Evolutionary conservation across 2,329 filamentous ascomycete genomes (phyloP), one percentile per base, ranked within the genome.

Genomic region (Aspergillus quadricinctus): DNA sequence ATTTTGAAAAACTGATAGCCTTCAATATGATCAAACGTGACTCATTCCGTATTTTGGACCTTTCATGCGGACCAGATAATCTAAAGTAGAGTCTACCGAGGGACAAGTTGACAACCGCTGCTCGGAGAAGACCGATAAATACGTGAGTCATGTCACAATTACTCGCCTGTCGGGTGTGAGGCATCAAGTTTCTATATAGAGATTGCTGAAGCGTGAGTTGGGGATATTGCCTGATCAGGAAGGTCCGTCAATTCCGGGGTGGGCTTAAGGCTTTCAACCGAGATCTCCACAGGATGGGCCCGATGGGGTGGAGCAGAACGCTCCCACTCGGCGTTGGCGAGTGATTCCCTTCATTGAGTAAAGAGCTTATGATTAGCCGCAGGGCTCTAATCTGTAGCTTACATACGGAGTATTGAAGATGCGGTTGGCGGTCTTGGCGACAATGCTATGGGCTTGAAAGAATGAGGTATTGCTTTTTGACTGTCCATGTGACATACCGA

Each of bases 1-100:
- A 64, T 50, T 66, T 66, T 27, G 65, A 69, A 9, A 61, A 54
- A 5, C 59, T 41, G 61, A 67, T 67, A 1, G 11, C 11, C 31
- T 17, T 35, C 31, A 31, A 35, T 5, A 37, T 43, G 2, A n/a
- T 4, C 40, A 43, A 23, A 10, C 8, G n/a, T 10, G 40, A 21
- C 4, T 21, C 14, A 3, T 6, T 17, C 17, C 31, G 14, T n/a
- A 37, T 37, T 27, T 7, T 17, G 14, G 31, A 7, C 1, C 3
- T 3, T 37, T 37, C 2, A 37, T 17, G 31, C 17, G 14, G 31
- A 14, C 14, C 31, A 17, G 31, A 17, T 7, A 2, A 37, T 37
- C 31, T 7, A 35, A 35, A 14, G 31, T 35, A 14, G 31, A 35
- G 2, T 35, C 11, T 35, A 6, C 31, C 5, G 31, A 35, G 31